Percentiles rank a stretch among this genome's conserved stretches.
phyloP scores from a whole-genome alignment of 495 filamentous ascomycete species.

The Aspergillus egyptiacus region DNA sequence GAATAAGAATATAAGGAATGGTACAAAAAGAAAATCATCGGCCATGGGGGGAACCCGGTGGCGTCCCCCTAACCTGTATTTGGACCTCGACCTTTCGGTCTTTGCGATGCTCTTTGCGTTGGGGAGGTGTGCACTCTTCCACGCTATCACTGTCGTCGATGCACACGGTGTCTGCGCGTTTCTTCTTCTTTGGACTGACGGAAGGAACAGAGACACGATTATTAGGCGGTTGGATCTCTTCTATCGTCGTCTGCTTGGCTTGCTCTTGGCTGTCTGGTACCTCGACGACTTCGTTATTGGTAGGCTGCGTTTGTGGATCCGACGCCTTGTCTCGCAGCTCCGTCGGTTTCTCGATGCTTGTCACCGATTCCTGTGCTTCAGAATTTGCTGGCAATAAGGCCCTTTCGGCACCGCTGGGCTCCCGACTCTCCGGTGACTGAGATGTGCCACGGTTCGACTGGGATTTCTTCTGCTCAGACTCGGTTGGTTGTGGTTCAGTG shows the following conservation, averaged over 20 bases:
- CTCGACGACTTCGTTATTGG: constrained; percentile 18
- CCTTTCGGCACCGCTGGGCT: not conserved
- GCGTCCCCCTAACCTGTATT: constrained; percentile 3
- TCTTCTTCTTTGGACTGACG: not conserved
- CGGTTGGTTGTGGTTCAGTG: not conserved
- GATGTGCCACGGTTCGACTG: not conserved
- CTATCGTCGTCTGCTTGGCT: not conserved
- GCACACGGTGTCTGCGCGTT: not conserved
- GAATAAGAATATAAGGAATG: not conserved
- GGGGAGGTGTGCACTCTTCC: not conserved
- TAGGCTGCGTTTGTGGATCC: not conserved
- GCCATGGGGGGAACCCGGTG: not conserved
- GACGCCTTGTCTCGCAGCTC: not conserved
- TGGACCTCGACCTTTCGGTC: not conserved
- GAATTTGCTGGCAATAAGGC: not conserved
- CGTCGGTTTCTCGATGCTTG: not conserved
- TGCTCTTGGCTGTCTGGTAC: constrained; percentile 35
- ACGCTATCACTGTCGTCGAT: constrained; percentile 5
- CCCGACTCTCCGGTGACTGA: not conserved
- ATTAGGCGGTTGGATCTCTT: not conserved
- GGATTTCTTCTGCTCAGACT: not conserved
- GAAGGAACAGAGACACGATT: not conserved
- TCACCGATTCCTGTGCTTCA: not conserved
- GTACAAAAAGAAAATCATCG: not conserved
- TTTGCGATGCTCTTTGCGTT: not conserved